A percentile compares a stretch with the other conserved stretches of the same genome.
Conservation (phyloP, 2,329 filamentous ascomycete genomes). For the Venturia oleaginea region DNA sequence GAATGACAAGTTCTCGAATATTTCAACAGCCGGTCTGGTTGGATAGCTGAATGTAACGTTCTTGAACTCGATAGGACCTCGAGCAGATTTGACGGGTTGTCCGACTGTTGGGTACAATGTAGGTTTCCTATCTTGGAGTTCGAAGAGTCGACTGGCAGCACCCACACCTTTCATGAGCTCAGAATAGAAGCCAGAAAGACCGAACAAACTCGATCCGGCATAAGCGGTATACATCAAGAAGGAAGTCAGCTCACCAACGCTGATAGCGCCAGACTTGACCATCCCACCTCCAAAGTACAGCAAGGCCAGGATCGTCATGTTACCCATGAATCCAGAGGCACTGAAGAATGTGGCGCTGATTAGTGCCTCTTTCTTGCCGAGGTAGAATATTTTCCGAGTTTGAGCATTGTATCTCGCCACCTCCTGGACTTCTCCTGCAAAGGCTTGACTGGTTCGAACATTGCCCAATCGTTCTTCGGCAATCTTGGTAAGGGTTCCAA, state of each 20-base stretch:
- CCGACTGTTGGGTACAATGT: conserved; percentile 84
- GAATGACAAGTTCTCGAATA: conserved; percentile 84
- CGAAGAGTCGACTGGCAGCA: conserved; percentile 90
- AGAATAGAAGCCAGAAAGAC: conserved; percentile 90
- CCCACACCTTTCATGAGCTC: conserved; percentile 99
- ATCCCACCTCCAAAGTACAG: conserved; percentile 85
- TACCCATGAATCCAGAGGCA: conserved; percentile 80
- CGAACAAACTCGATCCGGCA: conserved; percentile 78
- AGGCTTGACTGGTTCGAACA: conserved; percentile 92
- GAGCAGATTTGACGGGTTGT: conserved; percentile 67
- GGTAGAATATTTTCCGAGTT: conserved; percentile 80
- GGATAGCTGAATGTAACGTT: conserved; percentile 87
- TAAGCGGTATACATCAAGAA: conserved; percentile 98
- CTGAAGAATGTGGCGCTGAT: conserved; percentile 88
- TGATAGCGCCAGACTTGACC: conserved; percentile 78
- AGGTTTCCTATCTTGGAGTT: conserved; percentile 83
- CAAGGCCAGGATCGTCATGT: conserved; percentile 89
- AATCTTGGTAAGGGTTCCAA: conserved; percentile 90
- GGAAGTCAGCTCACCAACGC: conserved; percentile 83
- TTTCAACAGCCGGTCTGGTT: conserved; percentile 80
- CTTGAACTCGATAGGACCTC: conserved; percentile 80
- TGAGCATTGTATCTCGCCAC: conserved; percentile 86
- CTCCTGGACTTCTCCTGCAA: conserved; percentile 87
- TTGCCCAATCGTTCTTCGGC: conserved; percentile 97
- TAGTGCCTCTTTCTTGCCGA: conserved; percentile 79